Conservation (phyloP, 2,329 filamentous ascomycete species). For the Nakataea oryzae region DNA sequence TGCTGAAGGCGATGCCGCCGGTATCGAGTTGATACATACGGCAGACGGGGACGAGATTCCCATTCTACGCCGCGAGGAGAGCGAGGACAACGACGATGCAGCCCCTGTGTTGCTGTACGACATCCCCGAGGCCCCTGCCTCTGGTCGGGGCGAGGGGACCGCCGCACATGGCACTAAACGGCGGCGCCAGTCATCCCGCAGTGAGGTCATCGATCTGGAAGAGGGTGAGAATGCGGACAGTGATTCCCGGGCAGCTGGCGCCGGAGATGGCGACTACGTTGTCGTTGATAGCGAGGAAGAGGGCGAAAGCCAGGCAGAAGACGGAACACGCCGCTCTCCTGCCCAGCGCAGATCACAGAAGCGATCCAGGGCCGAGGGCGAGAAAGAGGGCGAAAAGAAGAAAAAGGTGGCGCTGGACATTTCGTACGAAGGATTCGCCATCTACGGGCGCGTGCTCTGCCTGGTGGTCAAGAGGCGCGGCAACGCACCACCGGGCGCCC, state of each 20-base stretch:
- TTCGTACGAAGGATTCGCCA: conserved; percentile 89
- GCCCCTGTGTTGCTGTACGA: background rate
- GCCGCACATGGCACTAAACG: conserved; percentile 17
- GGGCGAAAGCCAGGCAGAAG: conserved; percentile 17
- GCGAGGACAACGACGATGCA: conserved; percentile 36
- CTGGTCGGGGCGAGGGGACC: background rate
- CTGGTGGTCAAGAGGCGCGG: conserved; percentile 72
- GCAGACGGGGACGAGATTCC: conserved; percentile 12
- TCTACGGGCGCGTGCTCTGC: conserved; percentile 87
- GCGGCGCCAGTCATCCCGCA: conserved; percentile 17
- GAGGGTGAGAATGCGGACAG: conserved; percentile 18
- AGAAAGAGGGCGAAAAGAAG: conserved; percentile 57
- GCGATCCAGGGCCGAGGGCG: conserved; percentile 7
- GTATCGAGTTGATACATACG: conserved; percentile 1
- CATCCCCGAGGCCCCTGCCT: conserved; percentile 7
- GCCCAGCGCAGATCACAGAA: conserved; percentile 12
- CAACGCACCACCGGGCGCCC: background rate
- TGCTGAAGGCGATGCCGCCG: conserved; percentile 12
- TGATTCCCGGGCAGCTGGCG: conserved; percentile 2
- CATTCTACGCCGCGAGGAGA: conserved; percentile 42
- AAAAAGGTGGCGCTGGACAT: conserved; percentile 85
- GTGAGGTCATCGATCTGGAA: conserved; percentile 18
- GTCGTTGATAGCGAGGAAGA: conserved; percentile 9
- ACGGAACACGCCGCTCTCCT: conserved; percentile 27
- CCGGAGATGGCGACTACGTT: conserved; percentile 7